A percentile compares a stretch with the other conserved stretches of the same genome.
Evolutionary conservation across 306 rosid genomes (phyloP).

Genomic region (Leucaena leucocephala): DNA sequence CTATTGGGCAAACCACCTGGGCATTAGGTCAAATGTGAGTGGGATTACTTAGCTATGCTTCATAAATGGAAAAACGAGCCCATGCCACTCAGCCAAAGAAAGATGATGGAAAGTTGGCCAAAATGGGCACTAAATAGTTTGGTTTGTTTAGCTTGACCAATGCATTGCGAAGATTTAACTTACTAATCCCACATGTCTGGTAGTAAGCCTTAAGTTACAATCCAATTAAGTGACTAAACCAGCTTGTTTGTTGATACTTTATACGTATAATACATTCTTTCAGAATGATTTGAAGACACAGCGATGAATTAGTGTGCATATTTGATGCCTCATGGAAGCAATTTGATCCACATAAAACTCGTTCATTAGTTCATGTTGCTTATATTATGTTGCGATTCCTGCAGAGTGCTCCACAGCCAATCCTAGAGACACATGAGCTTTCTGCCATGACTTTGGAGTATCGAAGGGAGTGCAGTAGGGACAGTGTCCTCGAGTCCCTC

Average conservation of each 20-base stretch:
- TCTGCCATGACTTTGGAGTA: slow-evolving; percentile 77
- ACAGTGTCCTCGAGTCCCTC: slow-evolving; percentile 80
- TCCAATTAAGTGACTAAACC: neutral
- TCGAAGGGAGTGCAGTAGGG: slow-evolving; percentile 91
- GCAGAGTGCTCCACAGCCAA: slow-evolving; percentile 91
- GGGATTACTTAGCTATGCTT: too few relatives aligned
- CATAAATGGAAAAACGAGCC: too few relatives aligned
- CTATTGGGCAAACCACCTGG: too few relatives aligned
- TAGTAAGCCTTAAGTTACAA: neutral
- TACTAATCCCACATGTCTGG: neutral
- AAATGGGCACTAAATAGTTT: neutral
- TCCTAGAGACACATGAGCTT: slow-evolving; percentile 85
- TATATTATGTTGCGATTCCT: slow-evolving; percentile 29
- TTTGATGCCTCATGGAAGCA: neutral
- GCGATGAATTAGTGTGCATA: slow-evolving; percentile 3
- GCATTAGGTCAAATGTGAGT: too few relatives aligned
- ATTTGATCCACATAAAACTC: neutral
- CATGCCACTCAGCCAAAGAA: too few relatives aligned
- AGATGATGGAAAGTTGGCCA: too few relatives aligned
- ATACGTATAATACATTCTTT: neutral
- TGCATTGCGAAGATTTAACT: slow-evolving; percentile 13
- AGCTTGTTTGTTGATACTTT: neutral
- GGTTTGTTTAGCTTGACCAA: neutral
- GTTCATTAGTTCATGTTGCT: neutral
- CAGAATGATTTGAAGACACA: neutral